Percentiles rank a stretch among this genome's conserved stretches.
Evolutionary conservation across 768 basidiomycete genomes (phyloP).

Genomic region (Amanita jacksonii): DNA sequence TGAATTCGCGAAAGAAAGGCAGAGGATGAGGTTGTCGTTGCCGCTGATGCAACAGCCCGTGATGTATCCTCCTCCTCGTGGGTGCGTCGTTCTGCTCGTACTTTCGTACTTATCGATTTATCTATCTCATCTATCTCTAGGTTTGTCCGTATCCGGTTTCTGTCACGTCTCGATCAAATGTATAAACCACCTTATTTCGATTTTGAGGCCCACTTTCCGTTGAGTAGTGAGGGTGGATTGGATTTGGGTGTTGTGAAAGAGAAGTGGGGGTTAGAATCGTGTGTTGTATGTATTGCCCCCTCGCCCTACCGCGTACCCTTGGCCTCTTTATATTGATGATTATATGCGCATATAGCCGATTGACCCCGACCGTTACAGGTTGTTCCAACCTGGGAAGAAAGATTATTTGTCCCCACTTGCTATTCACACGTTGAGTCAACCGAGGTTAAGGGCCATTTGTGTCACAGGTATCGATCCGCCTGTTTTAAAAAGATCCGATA

Average conservation of each 20-base stretch:
- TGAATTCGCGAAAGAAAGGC: constrained; percentile 4
- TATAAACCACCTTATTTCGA: constrained; percentile 1
- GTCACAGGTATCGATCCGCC: not conserved
- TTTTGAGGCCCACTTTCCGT: constrained; percentile 5
- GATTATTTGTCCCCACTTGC: constrained; percentile 4
- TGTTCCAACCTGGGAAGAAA: not conserved
- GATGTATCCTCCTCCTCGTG: constrained; percentile 6
- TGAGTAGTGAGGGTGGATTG: constrained; percentile 3
- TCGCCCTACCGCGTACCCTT: no score
- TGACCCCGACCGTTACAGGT: constrained; percentile 3
- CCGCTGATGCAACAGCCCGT: not conserved
- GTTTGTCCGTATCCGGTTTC: constrained; percentile 5
- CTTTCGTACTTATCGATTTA: not conserved
- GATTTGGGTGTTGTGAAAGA: constrained; percentile 2
- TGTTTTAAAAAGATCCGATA: no score
- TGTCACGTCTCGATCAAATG: constrained; percentile 1
- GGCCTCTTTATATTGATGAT: not conserved
- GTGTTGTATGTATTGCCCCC: constrained; percentile 5
- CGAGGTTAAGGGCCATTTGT: not conserved
- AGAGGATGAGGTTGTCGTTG: not conserved
- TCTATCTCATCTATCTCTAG: not conserved
- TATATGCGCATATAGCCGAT: constrained; percentile 1
- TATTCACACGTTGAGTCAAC: not conserved
- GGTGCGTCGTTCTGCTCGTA: not conserved
- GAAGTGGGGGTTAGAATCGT: constrained; percentile 7